phyloP scores from a whole-genome alignment of 2,329 filamentous ascomycete species.

The Mycosphaerella arachidis region DNA sequence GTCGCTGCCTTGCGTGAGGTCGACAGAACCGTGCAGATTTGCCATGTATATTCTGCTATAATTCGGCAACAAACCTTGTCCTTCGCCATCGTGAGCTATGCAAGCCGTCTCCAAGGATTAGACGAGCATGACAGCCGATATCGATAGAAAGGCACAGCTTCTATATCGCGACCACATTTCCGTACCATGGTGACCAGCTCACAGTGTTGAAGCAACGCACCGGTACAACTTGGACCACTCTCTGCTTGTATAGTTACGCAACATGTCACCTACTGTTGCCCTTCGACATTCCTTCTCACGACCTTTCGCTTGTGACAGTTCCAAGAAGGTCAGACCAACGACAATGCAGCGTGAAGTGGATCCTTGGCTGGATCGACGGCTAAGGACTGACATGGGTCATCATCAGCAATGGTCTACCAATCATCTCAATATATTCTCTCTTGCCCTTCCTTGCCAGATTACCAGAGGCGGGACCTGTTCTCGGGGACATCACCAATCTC shows the following conservation, averaged over 20 bases:
- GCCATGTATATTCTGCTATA: no score
- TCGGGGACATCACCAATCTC: constrained; percentile 13
- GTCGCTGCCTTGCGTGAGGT: no score
- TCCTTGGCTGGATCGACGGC: background rate
- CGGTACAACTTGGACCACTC: background rate
- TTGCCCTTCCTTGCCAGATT: constrained; percentile 1
- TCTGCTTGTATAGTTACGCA: background rate
- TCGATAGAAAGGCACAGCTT: background rate
- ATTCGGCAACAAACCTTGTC: no score
- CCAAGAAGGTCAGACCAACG: background rate
- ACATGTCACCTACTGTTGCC: background rate
- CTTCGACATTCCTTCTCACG: background rate
- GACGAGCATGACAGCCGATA: background rate
- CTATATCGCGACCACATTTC: background rate
- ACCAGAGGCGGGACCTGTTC: background rate
- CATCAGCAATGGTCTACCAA: constrained; percentile 3
- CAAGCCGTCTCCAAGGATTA: background rate
- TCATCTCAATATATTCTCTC: background rate
- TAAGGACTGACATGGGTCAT: background rate
- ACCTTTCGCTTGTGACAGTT: background rate
- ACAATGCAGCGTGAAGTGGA: background rate
- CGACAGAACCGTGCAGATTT: no score
- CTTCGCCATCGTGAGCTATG: background rate
- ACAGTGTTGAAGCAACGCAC: background rate
- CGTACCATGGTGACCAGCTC: background rate